These are phyloP conservation scores for Paramecium pentaurelia DNA, from an alignment of 73 alveolate genomes.

Conservation along the genomic window DNA sequence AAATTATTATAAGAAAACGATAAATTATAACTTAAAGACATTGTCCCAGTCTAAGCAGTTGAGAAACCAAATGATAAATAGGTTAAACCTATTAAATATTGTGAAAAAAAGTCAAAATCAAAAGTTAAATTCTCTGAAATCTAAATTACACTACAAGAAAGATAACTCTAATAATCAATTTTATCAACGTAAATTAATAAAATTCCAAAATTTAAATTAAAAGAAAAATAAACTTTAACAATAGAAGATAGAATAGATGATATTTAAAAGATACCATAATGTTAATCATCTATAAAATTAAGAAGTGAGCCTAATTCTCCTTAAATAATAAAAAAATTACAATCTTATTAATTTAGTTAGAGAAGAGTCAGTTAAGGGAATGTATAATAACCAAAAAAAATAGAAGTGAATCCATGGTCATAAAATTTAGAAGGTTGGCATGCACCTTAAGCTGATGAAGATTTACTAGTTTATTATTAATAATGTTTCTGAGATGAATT, in stretches of 20 bases:
- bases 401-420: neutral
- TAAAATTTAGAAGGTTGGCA: constrained; percentile 4
- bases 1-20: neutral
- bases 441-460: neutral
- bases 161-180: neutral
- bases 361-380: neutral
- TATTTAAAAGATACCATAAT: neutral
- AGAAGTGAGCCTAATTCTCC: neutral
- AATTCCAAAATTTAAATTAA: neutral
- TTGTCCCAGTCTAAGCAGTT: neutral
- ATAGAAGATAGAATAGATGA: neutral
- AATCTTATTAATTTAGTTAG: neutral
- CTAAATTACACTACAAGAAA: neutral
- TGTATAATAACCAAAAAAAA: neutral
- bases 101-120: neutral
- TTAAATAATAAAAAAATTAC: neutral
- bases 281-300: neutral
- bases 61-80: neutral
- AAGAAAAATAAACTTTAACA: neutral
- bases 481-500: neutral
- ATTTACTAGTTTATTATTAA: neutral
- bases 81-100: neutral
- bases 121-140: neutral
- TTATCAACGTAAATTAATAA: neutral
- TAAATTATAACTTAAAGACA: neutral